A percentile compares a stretch with the other conserved stretches of the same genome.
Evolutionary conservation across 2,329 filamentous ascomycete genomes (phyloP).

Genomic region (Alternaria panax): DNA sequence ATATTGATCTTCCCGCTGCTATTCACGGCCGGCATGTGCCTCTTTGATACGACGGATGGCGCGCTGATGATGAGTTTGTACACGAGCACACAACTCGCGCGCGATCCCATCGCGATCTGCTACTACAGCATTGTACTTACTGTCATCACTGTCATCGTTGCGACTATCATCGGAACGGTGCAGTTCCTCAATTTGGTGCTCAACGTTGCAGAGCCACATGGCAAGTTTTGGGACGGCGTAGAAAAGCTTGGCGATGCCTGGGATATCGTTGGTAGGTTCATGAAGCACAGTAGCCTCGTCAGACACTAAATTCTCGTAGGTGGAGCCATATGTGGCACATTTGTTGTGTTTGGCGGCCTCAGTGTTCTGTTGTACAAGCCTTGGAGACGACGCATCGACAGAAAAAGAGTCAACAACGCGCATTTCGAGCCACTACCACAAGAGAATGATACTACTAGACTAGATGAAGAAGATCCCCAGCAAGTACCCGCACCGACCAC

Average conservation of each 20-base stretch:
- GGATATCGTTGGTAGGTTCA: conserved; percentile 46
- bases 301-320: conserved; percentile 37
- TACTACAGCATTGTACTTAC: conserved; percentile 94
- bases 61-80: conserved; percentile 96
- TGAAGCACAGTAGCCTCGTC: no score
- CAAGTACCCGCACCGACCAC: not conserved
- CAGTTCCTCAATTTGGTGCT: conserved; percentile 82
- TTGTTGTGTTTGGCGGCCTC: conserved; percentile 76
- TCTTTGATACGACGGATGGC: conserved; percentile 90
- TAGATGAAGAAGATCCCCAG: conserved; percentile 20
- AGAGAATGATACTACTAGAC: not conserved
- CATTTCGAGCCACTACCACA: conserved; percentile 41
- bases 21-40: conserved; percentile 95
- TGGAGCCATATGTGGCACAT: conserved; percentile 84
- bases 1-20: conserved; percentile 90
- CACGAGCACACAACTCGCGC: conserved; percentile 76
- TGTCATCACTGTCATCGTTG: conserved; percentile 80
- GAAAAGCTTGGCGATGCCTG: conserved; percentile 55
- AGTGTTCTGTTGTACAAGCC: conserved; percentile 80
- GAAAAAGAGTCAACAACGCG: conserved; percentile 34
- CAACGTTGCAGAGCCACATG: conserved; percentile 76
- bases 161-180: conserved; percentile 83
- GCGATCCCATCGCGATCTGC: conserved; percentile 85
- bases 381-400: conserved; percentile 72
- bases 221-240: conserved; percentile 91